Base-by-base conservation (phyloP, 192 early-diverging fungal genomes). In the Gorgonomyces haynaldii region DNA sequence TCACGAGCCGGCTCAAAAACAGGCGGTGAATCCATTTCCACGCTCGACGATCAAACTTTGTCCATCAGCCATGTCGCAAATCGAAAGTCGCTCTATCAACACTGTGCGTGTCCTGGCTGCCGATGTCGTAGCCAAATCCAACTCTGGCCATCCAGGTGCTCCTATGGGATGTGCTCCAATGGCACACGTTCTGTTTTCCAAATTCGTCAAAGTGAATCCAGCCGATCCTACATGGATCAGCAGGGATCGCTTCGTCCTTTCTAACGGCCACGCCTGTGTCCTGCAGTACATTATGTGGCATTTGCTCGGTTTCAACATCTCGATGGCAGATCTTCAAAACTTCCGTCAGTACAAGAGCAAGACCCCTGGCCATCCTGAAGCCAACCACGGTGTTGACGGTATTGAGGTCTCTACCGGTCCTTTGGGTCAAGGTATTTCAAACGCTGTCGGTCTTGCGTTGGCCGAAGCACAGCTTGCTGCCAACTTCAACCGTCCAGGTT, bases 151-250 rank as follows among this genome's bases (percentile, higher is more conserved):
- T 53, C 91, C 91, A 32, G 92, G 94, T 44, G 91, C 91, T 25
- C 95, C 95, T 7, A 93, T 98, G 85, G 95, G 95, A 12, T 92
- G 85, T 50, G 95, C 92, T 37, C 91, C 91, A 7, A 83, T 98
- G 78, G 86, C 85, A 9, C 84, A 93, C 47, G 68, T 85, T 36
- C 65, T 96, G 36, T 98, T 91, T 61, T 80, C 81, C n/a, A 71
- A 69, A 34, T 84, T 81, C 62, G 74, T 96, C 60, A 80, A 68
- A 41, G 75, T 66, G 47, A 88, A 89, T 72, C 92, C 95, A 46
- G 74, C 75, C 60, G 79, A 94, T 69, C 86, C 89, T 52, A 56
- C 80, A 44, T 96, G 92, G 91, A 58, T 85, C 53, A 92, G 91
- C 65, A 85, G 91, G 37, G 92, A 98, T 64, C 89, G 95, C 25